Percentiles rank a stretch among this genome's conserved stretches.
These are phyloP conservation scores for Spinacia oleracea DNA, from an alignment of 179 eudicot genomes.

Conservation along the genomic window DNA sequence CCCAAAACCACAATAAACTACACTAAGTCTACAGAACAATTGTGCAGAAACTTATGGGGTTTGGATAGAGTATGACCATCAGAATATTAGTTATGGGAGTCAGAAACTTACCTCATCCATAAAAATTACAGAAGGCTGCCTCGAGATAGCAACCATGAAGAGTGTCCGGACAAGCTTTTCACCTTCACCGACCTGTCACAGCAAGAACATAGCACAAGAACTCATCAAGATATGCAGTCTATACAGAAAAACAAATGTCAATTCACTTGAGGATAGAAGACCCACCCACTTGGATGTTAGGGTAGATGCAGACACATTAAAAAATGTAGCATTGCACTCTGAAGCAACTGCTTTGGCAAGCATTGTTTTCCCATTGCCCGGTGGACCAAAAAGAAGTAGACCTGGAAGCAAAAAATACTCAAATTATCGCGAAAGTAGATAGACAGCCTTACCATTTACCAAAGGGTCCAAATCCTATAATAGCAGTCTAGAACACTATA, in stretches of 20 bases:
- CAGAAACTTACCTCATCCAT: slow-evolving; percentile 77
- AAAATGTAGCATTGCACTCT: slow-evolving; percentile 88
- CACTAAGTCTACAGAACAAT: not conserved
- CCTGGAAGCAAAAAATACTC: slow-evolving; percentile 47
- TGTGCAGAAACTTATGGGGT: not conserved
- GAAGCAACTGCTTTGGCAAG: slow-evolving; percentile 99
- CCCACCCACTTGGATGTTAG: slow-evolving; percentile 98
- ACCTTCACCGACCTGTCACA: slow-evolving; percentile 89
- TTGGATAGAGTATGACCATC: not conserved
- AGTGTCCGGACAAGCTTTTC: slow-evolving; percentile 97
- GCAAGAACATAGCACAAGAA: slow-evolving; percentile 13
- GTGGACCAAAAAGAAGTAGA: slow-evolving; percentile 97
- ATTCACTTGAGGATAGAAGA: slow-evolving; percentile 8
- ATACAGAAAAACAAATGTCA: slow-evolving; percentile 17
- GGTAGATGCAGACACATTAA: slow-evolving; percentile 93
- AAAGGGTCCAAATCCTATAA: not conserved
- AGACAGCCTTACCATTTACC: not conserved
- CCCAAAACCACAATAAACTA: not conserved
- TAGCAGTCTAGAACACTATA: slow-evolving; percentile 27
- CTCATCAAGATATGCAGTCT: slow-evolving; percentile 17
- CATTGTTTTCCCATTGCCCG: slow-evolving; percentile 98
- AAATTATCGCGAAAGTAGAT: slow-evolving; percentile 1
- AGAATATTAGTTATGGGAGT: not conserved
- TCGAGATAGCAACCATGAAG: slow-evolving; percentile 79
- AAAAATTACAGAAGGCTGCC: slow-evolving; percentile 96